Percentiles rank a stretch among this genome's conserved stretches.
These are phyloP conservation scores for Termitomyces eurrhizus DNA, from an alignment of 768 basidiomycete species.

Conservation along the genomic window DNA sequence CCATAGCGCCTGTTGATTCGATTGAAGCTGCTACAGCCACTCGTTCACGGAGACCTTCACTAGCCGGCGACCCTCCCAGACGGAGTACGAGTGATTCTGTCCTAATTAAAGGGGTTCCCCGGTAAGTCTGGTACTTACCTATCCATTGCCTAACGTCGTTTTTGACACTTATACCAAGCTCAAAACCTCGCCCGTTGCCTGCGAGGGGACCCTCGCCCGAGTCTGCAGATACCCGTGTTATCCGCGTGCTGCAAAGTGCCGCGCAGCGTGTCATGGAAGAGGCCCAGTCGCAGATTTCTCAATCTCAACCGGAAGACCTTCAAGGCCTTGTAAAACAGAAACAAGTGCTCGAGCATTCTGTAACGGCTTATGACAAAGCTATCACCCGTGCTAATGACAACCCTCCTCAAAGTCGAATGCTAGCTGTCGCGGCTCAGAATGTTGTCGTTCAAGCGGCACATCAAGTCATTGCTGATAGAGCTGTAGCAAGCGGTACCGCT, in stretches of 20 bases:
- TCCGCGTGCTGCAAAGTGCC: constrained; percentile 71
- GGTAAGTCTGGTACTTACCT: constrained; percentile 22
- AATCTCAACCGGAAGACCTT: constrained; percentile 45
- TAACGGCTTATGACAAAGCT: constrained; percentile 73
- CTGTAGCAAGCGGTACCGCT: constrained; percentile 32
- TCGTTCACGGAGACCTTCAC: constrained; percentile 39
- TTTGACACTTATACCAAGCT: constrained; percentile 11
- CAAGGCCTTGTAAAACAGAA: constrained; percentile 79
- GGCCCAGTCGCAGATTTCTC: constrained; percentile 60
- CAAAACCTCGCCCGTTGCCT: constrained; percentile 26
- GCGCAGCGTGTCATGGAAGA: constrained; percentile 77
- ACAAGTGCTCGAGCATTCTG: constrained; percentile 66
- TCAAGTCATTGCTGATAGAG: constrained; percentile 49
- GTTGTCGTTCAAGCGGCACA: constrained; percentile 82
- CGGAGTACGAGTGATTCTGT: constrained; percentile 47
- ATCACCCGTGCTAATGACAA: constrained; percentile 45
- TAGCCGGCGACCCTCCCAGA: constrained; percentile 38
- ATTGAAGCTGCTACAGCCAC: constrained; percentile 37
- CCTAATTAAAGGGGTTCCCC: constrained; percentile 36
- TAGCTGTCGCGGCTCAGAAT: constrained; percentile 76
- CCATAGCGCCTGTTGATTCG: constrained; percentile 60
- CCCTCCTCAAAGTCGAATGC: constrained; percentile 47
- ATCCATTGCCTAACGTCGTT: constrained; percentile 1
- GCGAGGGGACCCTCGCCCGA: constrained; percentile 18
- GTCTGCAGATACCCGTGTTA: constrained; percentile 65